phyloP scores from a whole-genome alignment of 1,284 basidiomycete species.

The Phylloporus sp. region DNA sequence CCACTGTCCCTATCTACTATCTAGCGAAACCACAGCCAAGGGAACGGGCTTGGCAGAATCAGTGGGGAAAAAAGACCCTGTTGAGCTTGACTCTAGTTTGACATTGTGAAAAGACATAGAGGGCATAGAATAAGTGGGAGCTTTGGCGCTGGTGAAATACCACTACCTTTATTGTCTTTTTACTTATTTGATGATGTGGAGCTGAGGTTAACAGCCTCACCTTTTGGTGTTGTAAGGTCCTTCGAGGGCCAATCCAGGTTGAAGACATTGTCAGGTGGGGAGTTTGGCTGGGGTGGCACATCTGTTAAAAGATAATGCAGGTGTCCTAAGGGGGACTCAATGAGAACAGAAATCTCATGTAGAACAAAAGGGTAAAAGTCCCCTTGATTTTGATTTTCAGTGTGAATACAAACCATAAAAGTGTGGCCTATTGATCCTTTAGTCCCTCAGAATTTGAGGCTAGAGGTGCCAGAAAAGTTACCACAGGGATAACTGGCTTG shows the following conservation, averaged over 20 bases:
- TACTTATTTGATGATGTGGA: slow-evolving; percentile 29
- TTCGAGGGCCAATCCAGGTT: slow-evolving; percentile 45
- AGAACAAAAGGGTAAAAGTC: slow-evolving; percentile 45
- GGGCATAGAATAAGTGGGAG: slow-evolving; percentile 71
- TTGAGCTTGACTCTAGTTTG: slow-evolving; percentile 71
- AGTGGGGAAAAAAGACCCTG: slow-evolving; percentile 68
- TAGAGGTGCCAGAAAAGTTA: slow-evolving; percentile 10
- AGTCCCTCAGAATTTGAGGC: background rate
- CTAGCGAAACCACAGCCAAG: slow-evolving; percentile 26
- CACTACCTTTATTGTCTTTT: slow-evolving; percentile 68
- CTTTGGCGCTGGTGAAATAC: slow-evolving; percentile 63
- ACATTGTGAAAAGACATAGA: slow-evolving; percentile 70
- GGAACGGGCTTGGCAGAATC: slow-evolving; percentile 31
- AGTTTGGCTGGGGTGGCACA: slow-evolving; percentile 68
- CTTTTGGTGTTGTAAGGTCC: slow-evolving; percentile 9
- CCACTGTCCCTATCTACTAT: slow-evolving; percentile 26
- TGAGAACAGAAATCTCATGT: slow-evolving; percentile 52
- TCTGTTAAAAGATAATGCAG: slow-evolving; percentile 69
- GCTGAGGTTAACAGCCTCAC: slow-evolving; percentile 6
- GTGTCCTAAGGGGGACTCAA: slow-evolving; percentile 65
- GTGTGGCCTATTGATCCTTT: slow-evolving; percentile 11
- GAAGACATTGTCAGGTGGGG: slow-evolving; percentile 68
- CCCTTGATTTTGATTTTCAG: slow-evolving; percentile 8
- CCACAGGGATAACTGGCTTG: slow-evolving; percentile 9
- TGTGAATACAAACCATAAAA: slow-evolving; percentile 10